Evolutionary conservation across 768 basidiomycete genomes (phyloP).

Genomic region (Suillus brevipes): DNA sequence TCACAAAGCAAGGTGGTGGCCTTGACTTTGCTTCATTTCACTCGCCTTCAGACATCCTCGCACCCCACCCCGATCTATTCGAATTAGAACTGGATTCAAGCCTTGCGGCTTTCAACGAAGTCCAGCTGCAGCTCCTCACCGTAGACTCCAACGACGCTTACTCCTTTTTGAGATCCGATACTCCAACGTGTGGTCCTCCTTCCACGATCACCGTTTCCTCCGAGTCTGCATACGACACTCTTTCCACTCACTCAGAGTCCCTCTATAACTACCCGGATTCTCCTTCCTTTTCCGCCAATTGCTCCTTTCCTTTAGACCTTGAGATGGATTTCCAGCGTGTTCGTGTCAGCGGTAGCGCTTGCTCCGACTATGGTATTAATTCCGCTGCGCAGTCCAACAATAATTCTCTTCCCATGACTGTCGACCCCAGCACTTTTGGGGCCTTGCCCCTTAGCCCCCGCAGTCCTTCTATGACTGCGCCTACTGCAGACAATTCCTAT

Average conservation of each 20-base stretch:
- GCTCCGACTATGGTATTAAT: constrained; percentile 54
- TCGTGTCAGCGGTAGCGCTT: constrained; percentile 47
- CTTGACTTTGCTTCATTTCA: constrained; percentile 72
- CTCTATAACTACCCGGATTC: constrained; percentile 66
- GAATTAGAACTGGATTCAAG: constrained; percentile 77
- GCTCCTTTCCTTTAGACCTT: constrained; percentile 63
- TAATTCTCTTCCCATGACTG: constrained; percentile 41
- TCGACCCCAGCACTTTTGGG: constrained; percentile 61
- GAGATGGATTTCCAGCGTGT: constrained; percentile 74
- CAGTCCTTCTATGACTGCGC: constrained; percentile 44
- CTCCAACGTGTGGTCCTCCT: constrained; percentile 67
- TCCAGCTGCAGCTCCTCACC: constrained; percentile 60
- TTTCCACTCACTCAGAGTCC: constrained; percentile 68
- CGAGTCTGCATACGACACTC: constrained; percentile 71
- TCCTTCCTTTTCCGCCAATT: constrained; percentile 48
- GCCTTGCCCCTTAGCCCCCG: constrained; percentile 58
- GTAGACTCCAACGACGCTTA: constrained; percentile 67
- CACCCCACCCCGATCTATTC: constrained; percentile 80
- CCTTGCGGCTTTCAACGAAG: constrained; percentile 66
- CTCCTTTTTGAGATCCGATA: constrained; percentile 61
- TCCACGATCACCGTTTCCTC: constrained; percentile 80
- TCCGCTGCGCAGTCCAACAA: constrained; percentile 32
- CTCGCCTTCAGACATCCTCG: constrained; percentile 67
- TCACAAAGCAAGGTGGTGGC: constrained; percentile 43
- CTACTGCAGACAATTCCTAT: constrained; percentile 26